phyloP scores from a whole-genome alignment of 352 stramenopile genomes.

The Bremia lactucae region DNA sequence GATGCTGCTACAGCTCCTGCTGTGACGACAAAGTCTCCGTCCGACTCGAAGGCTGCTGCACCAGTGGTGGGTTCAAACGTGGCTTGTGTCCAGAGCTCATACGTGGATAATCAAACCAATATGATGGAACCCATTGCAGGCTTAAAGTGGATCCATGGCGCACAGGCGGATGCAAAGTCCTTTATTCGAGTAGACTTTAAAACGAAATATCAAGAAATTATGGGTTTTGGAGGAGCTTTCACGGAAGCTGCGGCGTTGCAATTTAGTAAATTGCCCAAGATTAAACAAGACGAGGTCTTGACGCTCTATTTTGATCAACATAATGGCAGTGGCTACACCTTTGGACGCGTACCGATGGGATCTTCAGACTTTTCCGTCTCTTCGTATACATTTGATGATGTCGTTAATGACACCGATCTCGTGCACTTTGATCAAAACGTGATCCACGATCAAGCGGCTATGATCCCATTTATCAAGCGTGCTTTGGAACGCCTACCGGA shows the following conservation, averaged over 20 bases:
- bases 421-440: constrained; percentile 70
- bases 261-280: constrained; percentile 64
- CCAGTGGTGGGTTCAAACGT: constrained; percentile 9
- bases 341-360: constrained; percentile 87
- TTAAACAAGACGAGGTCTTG: constrained; percentile 78
- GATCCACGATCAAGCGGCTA: constrained; percentile 56
- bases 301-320: constrained; percentile 82
- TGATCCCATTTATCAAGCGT: constrained; percentile 82
- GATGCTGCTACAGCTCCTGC: constrained; percentile 10
- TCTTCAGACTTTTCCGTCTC: constrained; percentile 81
- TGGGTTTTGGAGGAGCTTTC: constrained; percentile 88
- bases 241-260: constrained; percentile 86
- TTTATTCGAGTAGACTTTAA: constrained; percentile 42
- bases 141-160: constrained; percentile 28
- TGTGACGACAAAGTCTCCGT: constrained; percentile 7
- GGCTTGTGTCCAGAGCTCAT: constrained; percentile 60
- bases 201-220: constrained; percentile 61
- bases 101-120: constrained; percentile 36
- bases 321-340: constrained; percentile 72
- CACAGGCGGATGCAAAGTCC: constrained; percentile 9
- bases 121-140: constrained; percentile 57
- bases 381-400: constrained; percentile 85
- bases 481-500: constrained; percentile 43
- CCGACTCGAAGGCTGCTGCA: background rate
- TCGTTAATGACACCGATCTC: constrained; percentile 54